Evolutionary conservation across 2,329 filamentous ascomycete species (phyloP), one percentile per base, ranked within the genome.

Genomic region (Xylogone sp.): DNA sequence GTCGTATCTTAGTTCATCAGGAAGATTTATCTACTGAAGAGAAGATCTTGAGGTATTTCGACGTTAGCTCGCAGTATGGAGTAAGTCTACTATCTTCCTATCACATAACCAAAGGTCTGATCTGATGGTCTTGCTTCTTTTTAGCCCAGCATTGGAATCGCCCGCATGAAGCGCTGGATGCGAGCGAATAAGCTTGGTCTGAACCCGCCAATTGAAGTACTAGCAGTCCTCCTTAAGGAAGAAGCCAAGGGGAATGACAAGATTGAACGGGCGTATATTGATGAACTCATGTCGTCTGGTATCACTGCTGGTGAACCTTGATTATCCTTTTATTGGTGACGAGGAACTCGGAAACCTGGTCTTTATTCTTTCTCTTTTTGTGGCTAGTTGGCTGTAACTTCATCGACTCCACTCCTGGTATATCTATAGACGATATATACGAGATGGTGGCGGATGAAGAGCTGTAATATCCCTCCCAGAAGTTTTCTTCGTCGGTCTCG

Each of bases 41-140:
- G 76, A 96, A 93, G 75, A 83, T 97, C 21, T 70, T 97, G 62
- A 78, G 93, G 56, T 89, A 96, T 67, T 99, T 94, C 71, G 94
- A 99, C 68, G 87, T 96, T 59, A 94, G 86, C 64, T 89, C 82
- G 54, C 89, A 96, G 63, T 99, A 89, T 68, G 94, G 94, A 51
- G 91, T 96, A 82, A 75, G 88, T 83, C n/a, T 5, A 39, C 8
- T 43, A 5, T 50, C 19, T 45, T 46, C 29, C 8, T 5, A 47
- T 43, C 29, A 42, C 24, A 13, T 31, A n/a, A 18, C 22, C 16
- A 24, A 12, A 45, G 48, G 21, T 45, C 48, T 58, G 55, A 39
- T 50, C 18, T 49, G 19, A 3, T 49, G 9, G 20, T 46, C 18
- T 46, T n/a, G 18, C 3, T 43, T 9, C 27, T 20, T 21, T 53